phyloP scores from a whole-genome alignment of 192 early-diverging fungal genomes.

The Phycomyces blakesleeanus region DNA sequence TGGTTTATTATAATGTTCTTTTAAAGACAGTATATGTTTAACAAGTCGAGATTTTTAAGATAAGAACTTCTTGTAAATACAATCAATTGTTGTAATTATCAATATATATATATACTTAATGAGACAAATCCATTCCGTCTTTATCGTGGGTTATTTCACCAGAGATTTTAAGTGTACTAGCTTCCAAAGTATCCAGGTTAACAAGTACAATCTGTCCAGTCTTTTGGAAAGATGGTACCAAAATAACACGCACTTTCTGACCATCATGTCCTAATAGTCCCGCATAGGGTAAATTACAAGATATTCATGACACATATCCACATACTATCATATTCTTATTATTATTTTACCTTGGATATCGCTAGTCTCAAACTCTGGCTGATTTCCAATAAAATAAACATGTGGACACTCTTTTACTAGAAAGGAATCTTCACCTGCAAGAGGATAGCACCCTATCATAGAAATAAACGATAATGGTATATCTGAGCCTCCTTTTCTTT shows the following conservation, averaged over 20 bases:
- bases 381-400: conserved; percentile 91
- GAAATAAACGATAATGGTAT: too few relatives aligned
- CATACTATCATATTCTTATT: too few relatives aligned
- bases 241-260: conserved; percentile 62
- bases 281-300: background rate
- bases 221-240: conserved; percentile 73
- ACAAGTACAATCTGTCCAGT: conserved; percentile 72
- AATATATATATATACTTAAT: too few relatives aligned
- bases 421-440: conserved; percentile 83
- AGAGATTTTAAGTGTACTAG: conserved; percentile 37
- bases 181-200: conserved; percentile 70
- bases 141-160: too few relatives aligned
- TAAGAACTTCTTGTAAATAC: too few relatives aligned
- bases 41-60: too few relatives aligned
- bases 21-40: too few relatives aligned
- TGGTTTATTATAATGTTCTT: too few relatives aligned
- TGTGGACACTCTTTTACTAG: conserved; percentile 70
- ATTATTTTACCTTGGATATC: conserved; percentile 45
- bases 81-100: too few relatives aligned
- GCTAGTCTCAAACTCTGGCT: conserved; percentile 62
- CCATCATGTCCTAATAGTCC: conserved; percentile 44
- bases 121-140: too few relatives aligned
- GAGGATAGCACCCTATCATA: conserved; percentile 84
- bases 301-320: background rate
- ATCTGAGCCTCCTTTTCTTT: too few relatives aligned